Evolutionary conservation across 805 yeast species (phyloP).

Genomic region (Saccharomyces mikatae): DNA sequence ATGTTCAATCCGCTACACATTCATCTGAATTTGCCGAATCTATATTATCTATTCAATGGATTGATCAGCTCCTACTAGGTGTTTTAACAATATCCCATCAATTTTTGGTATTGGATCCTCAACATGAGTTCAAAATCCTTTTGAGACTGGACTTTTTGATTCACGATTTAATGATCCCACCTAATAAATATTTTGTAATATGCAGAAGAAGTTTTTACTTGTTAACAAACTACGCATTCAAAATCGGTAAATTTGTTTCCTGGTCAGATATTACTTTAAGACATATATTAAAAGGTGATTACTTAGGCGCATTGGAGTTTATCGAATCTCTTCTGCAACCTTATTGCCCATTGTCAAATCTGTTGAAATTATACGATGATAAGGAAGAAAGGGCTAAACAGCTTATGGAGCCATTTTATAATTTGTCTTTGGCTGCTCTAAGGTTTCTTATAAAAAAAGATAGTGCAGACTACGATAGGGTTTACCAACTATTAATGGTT

Average conservation of each 20-base stretch:
- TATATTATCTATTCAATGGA: conserved; percentile 21
- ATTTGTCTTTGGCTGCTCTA: conserved; percentile 25
- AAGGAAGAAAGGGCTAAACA: conserved; percentile 15
- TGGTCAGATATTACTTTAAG: conserved; percentile 28
- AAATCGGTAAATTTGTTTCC: conserved; percentile 21
- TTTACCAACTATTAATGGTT: conserved; percentile 9
- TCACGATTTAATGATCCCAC: conserved; percentile 23
- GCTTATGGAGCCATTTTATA: conserved; percentile 23
- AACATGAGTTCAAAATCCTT: conserved; percentile 6
- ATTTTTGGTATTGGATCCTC: conserved; percentile 15
- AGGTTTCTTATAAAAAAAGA: conserved; percentile 16
- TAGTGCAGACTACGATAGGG: conserved; percentile 11
- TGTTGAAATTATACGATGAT: conserved; percentile 13
- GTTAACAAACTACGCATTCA: conserved; percentile 22
- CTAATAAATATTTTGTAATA: conserved; percentile 17
- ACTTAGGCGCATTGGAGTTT: conserved; percentile 21
- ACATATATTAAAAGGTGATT: conserved; percentile 25
- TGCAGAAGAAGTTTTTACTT: conserved; percentile 14
- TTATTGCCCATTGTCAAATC: conserved; percentile 11
- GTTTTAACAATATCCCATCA: conserved; percentile 24
- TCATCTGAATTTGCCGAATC: conserved; percentile 9
- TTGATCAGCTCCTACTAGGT: conserved; percentile 14
- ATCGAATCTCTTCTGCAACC: conserved; percentile 14
- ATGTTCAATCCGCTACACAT: not conserved
- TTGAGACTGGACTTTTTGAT: conserved; percentile 19